Evolutionary conservation across 1,284 basidiomycete genomes (phyloP).

Genomic region (Sporisorium reilianum): DNA sequence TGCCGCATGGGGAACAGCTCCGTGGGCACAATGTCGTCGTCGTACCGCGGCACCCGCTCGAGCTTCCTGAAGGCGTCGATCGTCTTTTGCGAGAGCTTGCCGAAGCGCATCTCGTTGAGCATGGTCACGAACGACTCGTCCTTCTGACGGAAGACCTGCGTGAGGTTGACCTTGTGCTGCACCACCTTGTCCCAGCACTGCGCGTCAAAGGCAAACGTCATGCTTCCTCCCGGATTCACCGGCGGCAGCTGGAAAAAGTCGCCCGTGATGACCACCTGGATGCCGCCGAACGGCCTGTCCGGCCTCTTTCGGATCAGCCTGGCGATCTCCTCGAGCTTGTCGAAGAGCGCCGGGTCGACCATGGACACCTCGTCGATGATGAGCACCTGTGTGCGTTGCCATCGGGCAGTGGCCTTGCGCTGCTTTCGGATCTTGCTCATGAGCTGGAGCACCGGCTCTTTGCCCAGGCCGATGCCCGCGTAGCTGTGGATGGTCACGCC

Average conservation of each 20-base stretch:
- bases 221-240: constrained; percentile 74
- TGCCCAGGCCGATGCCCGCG: constrained; percentile 85
- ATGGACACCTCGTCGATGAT: constrained; percentile 97
- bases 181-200: constrained; percentile 83
- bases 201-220: constrained; percentile 79
- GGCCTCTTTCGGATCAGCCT: constrained; percentile 74
- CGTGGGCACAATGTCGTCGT: constrained; percentile 59
- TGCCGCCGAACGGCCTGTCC: constrained; percentile 85
- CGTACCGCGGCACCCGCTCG: constrained; percentile 49
- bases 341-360: constrained; percentile 92
- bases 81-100: constrained; percentile 55
- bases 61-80: constrained; percentile 53
- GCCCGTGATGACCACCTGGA: constrained; percentile 90
- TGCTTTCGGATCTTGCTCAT: constrained; percentile 78
- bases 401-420: constrained; percentile 77
- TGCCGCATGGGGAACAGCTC: constrained; percentile 81
- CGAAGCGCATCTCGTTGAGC: constrained; percentile 63
- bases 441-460: constrained; percentile 77
- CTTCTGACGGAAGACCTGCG: constrained; percentile 83
- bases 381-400: constrained; percentile 82
- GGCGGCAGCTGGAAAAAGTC: constrained; percentile 98
- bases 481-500: constrained; percentile 94
- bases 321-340: constrained; percentile 83
- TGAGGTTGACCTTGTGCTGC: constrained; percentile 82
- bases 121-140: constrained; percentile 70